phyloP scores from a whole-genome alignment of 2,329 filamentous ascomycete species.

The Fusarium sp. region DNA sequence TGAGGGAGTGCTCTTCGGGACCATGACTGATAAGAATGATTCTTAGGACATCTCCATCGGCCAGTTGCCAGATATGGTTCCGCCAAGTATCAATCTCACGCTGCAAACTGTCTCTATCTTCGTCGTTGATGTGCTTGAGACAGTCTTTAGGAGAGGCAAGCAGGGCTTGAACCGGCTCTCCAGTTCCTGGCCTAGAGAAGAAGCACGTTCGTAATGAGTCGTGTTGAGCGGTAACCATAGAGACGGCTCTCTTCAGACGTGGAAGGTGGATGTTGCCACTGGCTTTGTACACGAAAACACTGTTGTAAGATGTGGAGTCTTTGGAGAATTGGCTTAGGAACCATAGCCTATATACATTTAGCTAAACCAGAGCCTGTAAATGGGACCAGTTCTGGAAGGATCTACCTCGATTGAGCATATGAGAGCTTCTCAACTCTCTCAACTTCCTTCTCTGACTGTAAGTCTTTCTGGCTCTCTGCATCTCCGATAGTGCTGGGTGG shows the following conservation, averaged over 20 bases:
- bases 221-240: neutral
- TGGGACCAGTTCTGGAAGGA: too few relatives aligned
- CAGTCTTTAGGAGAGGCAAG: neutral
- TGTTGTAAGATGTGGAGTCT: constrained; percentile 3
- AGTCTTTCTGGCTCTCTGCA: neutral
- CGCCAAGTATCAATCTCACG: neutral
- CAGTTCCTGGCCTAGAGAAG: neutral
- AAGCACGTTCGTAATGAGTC: neutral
- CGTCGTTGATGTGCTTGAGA: neutral
- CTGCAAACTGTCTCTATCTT: neutral
- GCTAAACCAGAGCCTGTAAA: neutral
- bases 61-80: neutral
- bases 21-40: neutral
- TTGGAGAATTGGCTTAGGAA: constrained; percentile 12
- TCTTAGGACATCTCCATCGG: neutral
- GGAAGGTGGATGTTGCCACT: neutral
- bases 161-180: constrained; percentile 2
- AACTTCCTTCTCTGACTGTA: neutral
- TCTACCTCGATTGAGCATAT: constrained; percentile 16
- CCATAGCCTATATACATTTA: constrained; percentile 19
- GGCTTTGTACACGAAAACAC: neutral
- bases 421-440: neutral
- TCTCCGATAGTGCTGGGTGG: constrained; percentile 2
- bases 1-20: neutral
- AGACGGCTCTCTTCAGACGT: neutral